Evolutionary conservation across 805 yeast genomes (phyloP).

Genomic region (Komagataella pastoris): DNA sequence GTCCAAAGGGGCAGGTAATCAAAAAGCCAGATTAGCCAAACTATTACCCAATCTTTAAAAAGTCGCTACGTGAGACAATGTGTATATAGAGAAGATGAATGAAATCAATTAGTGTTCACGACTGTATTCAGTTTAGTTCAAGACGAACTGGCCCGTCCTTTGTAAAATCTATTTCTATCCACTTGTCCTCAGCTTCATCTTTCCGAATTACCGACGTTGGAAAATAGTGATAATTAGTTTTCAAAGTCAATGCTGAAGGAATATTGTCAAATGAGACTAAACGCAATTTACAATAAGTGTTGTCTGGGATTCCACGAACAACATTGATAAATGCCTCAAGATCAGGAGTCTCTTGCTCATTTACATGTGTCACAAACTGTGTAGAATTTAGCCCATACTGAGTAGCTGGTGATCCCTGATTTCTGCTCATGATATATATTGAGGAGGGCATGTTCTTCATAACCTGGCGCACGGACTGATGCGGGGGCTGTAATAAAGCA

Average conservation of each 20-base stretch:
- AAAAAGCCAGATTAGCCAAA: conserved; percentile 44
- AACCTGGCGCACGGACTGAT: conserved; percentile 81
- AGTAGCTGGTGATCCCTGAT: conserved; percentile 76
- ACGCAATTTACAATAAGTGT: conserved; percentile 69
- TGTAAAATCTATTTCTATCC: conserved; percentile 40
- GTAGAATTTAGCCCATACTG: conserved; percentile 72
- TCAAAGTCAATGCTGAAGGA: conserved; percentile 75
- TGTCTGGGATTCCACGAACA: conserved; percentile 62
- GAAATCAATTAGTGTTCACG: not conserved
- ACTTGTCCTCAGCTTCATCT: conserved; percentile 32
- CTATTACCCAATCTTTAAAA: conserved; percentile 31
- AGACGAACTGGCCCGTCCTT: conserved; percentile 12
- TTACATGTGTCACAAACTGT: conserved; percentile 81
- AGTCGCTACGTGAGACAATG: not conserved
- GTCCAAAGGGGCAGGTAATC: conserved; percentile 33
- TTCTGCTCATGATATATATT: conserved; percentile 68
- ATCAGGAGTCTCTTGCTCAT: conserved; percentile 61
- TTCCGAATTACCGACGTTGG: conserved; percentile 48
- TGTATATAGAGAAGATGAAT: conserved; percentile 2
- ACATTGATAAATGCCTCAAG: conserved; percentile 53
- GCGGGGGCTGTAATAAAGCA: conserved; percentile 75
- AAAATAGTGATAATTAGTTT: conserved; percentile 83
- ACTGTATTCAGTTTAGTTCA: not conserved
- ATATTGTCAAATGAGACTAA: conserved; percentile 76
- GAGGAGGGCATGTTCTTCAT: conserved; percentile 66